phyloP scores from a whole-genome alignment of 371 early-diverging fungal species.

The Apophysomyces trapeziformis region DNA sequence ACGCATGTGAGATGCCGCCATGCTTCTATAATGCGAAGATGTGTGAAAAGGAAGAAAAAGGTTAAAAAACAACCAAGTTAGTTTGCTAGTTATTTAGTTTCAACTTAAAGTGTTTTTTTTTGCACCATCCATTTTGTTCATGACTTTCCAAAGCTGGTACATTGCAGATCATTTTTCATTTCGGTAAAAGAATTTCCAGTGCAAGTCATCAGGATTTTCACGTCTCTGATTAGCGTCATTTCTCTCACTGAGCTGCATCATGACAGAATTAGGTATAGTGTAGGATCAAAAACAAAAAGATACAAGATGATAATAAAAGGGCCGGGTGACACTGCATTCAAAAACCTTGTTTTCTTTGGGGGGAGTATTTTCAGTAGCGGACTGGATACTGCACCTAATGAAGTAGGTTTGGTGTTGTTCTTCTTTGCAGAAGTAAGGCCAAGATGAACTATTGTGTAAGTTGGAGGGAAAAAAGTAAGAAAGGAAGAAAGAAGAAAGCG shows the following conservation, averaged over 20 bases:
- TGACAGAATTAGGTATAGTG: slow-evolving; percentile 2
- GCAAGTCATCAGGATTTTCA: background rate
- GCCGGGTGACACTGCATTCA: slow-evolving; percentile 6
- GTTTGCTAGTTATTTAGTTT: too few relatives aligned
- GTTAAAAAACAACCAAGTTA: too few relatives aligned
- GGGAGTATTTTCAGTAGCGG: background rate
- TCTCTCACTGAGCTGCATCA: background rate
- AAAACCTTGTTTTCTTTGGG: too few relatives aligned
- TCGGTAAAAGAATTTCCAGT: background rate
- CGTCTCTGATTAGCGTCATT: background rate
- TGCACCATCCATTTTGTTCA: background rate
- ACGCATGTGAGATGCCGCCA: too few relatives aligned
- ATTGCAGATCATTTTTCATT: slow-evolving; percentile 6
- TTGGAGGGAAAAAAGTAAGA: too few relatives aligned
- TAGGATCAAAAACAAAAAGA: background rate
- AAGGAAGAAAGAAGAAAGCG: too few relatives aligned
- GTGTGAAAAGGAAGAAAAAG: too few relatives aligned
- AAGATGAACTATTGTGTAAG: too few relatives aligned
- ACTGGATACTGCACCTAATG: background rate
- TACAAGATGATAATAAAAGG: background rate
- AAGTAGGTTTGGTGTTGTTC: background rate
- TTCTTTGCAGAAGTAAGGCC: background rate
- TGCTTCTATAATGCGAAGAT: too few relatives aligned
- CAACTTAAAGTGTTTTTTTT: background rate
- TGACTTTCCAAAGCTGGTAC: background rate